These are phyloP conservation scores for Botrytis squamosa DNA, from an alignment of 2,329 filamentous ascomycete genomes.

Conservation along the genomic window DNA sequence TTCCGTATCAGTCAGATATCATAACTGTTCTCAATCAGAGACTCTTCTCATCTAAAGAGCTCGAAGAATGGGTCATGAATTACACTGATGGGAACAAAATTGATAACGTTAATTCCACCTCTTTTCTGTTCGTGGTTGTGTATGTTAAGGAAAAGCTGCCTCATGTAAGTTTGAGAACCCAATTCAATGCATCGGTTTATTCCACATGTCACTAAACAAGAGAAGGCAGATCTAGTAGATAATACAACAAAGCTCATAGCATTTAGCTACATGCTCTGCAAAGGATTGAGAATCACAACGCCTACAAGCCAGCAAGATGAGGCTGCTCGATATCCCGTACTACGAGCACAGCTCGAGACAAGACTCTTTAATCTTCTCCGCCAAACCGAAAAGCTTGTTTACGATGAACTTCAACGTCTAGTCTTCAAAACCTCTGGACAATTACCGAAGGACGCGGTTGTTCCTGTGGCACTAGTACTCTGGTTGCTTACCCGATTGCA, in stretches of 20 bases:
- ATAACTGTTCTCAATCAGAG: conserved; percentile 12
- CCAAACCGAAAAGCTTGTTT: conserved; percentile 29
- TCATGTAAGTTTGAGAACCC: conserved; percentile 20
- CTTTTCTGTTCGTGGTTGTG: conserved; percentile 30
- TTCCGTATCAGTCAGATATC: not conserved
- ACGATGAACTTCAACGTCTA: conserved; percentile 31
- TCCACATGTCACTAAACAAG: not conserved
- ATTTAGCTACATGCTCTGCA: conserved; percentile 30
- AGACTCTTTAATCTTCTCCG: conserved; percentile 33
- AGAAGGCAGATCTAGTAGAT: conserved; percentile 16
- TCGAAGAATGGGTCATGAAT: conserved; percentile 35
- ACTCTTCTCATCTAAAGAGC: not conserved
- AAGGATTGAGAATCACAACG: conserved; percentile 26
- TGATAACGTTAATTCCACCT: conserved; percentile 2
- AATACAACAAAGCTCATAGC: conserved; percentile 20
- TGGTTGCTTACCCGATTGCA: conserved; percentile 33
- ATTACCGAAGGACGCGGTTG: conserved; percentile 29
- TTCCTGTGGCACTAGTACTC: conserved; percentile 34
- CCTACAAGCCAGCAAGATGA: not conserved
- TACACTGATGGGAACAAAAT: conserved; percentile 31
- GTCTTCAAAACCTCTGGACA: conserved; percentile 33
- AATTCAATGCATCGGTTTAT: not conserved
- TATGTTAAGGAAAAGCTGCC: conserved; percentile 33
- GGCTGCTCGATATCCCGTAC: not conserved
- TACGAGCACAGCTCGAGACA: conserved; percentile 34